A percentile compares a stretch with the other conserved stretches of the same genome.
Evolutionary conservation across 1,284 basidiomycete genomes (phyloP).

Genomic region (Ganoderma lucidum): DNA sequence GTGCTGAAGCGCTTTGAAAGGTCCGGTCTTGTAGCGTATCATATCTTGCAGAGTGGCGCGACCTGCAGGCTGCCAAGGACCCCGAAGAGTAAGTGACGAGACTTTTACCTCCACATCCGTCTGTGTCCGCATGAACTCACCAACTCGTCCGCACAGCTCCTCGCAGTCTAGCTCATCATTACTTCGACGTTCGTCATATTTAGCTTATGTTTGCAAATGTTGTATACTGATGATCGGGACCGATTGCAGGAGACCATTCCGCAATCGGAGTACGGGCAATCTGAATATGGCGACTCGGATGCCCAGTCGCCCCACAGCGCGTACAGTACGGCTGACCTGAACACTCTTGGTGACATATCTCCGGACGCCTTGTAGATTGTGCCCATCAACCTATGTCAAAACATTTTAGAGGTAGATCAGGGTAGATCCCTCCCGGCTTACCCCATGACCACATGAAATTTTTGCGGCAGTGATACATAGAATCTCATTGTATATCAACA

Average conservation of each 20-base stretch:
- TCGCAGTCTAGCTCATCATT: conserved; percentile 87
- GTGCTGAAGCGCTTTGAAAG: conserved; percentile 44
- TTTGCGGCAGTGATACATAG: background rate
- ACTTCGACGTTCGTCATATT: conserved; percentile 81
- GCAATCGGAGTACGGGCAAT: conserved; percentile 55
- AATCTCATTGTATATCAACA: background rate
- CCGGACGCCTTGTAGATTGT: conserved; percentile 62
- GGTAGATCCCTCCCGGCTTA: background rate
- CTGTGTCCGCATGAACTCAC: background rate
- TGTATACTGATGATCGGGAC: conserved; percentile 17
- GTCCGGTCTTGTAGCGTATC: conserved; percentile 93
- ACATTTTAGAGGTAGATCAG: background rate
- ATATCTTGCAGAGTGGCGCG: conserved; percentile 88
- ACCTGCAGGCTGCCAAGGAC: conserved; percentile 88
- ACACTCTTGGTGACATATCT: conserved; percentile 78
- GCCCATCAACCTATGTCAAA: background rate
- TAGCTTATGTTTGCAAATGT: background rate
- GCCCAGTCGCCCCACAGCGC: conserved; percentile 67
- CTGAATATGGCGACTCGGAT: conserved; percentile 72
- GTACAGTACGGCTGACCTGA: conserved; percentile 64
- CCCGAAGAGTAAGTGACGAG: conserved; percentile 74
- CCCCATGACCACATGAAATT: background rate
- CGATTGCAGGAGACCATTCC: background rate
- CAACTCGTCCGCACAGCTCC: conserved; percentile 66
- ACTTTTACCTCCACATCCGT: too few species aligned